Evolutionary conservation across 805 yeast species (phyloP), one percentile per base, ranked within the genome.

Genomic region (Alloascoidea hylecoeti): DNA sequence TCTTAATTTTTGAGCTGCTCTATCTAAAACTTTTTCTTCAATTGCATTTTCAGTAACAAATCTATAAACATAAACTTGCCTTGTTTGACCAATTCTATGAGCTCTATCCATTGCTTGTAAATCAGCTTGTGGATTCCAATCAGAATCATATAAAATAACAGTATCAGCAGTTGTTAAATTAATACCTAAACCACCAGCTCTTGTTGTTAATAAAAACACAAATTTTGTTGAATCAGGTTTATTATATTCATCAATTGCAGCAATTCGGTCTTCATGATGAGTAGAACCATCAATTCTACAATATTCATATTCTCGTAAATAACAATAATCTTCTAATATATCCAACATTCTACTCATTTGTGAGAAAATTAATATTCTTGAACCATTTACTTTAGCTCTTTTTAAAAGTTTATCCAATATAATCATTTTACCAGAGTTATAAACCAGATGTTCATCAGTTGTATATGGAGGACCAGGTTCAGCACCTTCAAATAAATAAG

Each of bases 61-160:
- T 43, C 97, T 67, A 52, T 78, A 84, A 1, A 89, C 71, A 16
- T 83, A 64, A 3, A 88, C 95, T 1, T 96, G 96, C 39, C 70
- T 74, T 1, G 62, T 66, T 54, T 89, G 98, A 0, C 97, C 97
- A 39, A 92, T 84, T 51, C 98, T 65, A 53, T 89, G 97, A 12
- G 82, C 94, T 39, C 98, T 66, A 49, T 88, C 97, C 75, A 89
- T 89, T 0, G 97, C 97, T 55, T 89, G 98, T 37, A 86, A 61
- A 57, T 89, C 97, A 44, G 84, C 92, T 51, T 89, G 96, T 0
- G 97, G 98, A 50, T 89, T 89, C 95, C 96, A 89, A 52, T 89
- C 98, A 40, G 84, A 80, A 50, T 89, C 98, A 52, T 84, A 86
- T 6, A 89, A 49, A 3, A 89, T 72, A 1, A 92, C 97, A 1